Evolutionary conservation across 129 eudicot species (phyloP).

Genomic region (Helianthus tuberosus): DNA sequence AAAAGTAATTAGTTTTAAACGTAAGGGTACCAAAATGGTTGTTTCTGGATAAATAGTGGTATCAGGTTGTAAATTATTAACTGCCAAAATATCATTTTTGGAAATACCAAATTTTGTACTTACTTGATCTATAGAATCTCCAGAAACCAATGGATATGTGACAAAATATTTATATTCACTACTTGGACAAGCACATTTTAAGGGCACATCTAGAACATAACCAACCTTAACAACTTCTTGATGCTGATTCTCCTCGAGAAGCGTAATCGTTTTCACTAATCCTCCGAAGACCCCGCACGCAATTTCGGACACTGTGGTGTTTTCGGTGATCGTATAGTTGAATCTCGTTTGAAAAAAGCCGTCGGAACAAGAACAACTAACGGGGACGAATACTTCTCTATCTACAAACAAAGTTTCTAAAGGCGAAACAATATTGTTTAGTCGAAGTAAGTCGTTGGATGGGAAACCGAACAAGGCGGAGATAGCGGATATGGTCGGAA

Average conservation of each 20-base stretch:
- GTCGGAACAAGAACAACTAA: conserved; percentile 49
- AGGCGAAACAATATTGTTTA: conserved; percentile 43
- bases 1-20: conserved; percentile 34
- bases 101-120: conserved; percentile 52
- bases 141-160: conserved; percentile 59
- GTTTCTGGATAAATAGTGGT: conserved; percentile 68
- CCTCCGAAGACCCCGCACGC: conserved; percentile 67
- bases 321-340: conserved; percentile 30
- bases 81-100: conserved; percentile 41
- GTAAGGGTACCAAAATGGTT: conserved; percentile 64
- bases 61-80: conserved; percentile 33
- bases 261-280: conserved; percentile 51
- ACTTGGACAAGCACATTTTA: conserved; percentile 81
- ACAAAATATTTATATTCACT: conserved; percentile 51
- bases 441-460: conserved; percentile 28
- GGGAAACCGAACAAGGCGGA: conserved; percentile 46
- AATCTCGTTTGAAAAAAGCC: conserved; percentile 44
- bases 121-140: conserved; percentile 41
- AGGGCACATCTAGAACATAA: conserved; percentile 47
- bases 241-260: conserved; percentile 42
- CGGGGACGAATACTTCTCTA: conserved; percentile 64
- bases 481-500: conserved; percentile 46
- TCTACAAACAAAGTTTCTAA: conserved; percentile 39
- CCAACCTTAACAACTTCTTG: conserved; percentile 39
- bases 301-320: conserved; percentile 36